Conservation (phyloP, 1,284 basidiomycete species). For the Ganoderma lingzhi region DNA sequence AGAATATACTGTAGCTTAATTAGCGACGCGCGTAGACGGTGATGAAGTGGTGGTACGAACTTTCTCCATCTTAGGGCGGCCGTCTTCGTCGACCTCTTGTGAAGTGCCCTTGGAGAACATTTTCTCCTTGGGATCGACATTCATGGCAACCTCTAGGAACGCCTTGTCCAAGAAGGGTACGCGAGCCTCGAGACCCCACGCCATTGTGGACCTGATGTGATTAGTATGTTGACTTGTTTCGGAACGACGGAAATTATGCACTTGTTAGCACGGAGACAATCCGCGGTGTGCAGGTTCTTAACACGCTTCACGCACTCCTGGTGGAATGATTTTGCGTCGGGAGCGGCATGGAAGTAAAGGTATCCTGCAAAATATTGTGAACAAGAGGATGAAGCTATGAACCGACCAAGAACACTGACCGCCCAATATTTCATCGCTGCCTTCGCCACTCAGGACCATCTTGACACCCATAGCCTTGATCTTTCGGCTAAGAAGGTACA, state of each 20-base stretch:
- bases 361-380: slow-evolving; percentile 68
- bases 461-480: slow-evolving; percentile 99
- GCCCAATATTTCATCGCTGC: slow-evolving; percentile 97
- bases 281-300: slow-evolving; percentile 98
- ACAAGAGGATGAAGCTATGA: not conserved
- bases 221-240: not conserved
- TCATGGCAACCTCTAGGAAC: slow-evolving; percentile 96
- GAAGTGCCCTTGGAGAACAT: slow-evolving; percentile 87
- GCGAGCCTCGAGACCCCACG: slow-evolving; percentile 98
- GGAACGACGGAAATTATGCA: slow-evolving; percentile 41
- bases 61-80: slow-evolving; percentile 94
- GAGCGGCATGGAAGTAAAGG: slow-evolving; percentile 99
- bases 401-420: slow-evolving; percentile 54
- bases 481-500: slow-evolving; percentile 97
- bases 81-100: slow-evolving; percentile 86
- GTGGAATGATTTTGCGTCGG: slow-evolving; percentile 90
- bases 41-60: slow-evolving; percentile 46
- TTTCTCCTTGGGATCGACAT: slow-evolving; percentile 89
- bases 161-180: slow-evolving; percentile 99
- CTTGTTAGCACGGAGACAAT: slow-evolving; percentile 99
- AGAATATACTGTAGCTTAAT: slow-evolving; percentile 80
- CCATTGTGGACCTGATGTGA: slow-evolving; percentile 89
- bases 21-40: not conserved
- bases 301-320: slow-evolving; percentile 96
- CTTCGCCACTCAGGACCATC: slow-evolving; percentile 99